Evolutionary conservation across 1,284 basidiomycete species (phyloP), one percentile per base, ranked within the genome.

Genomic region (Malassezia japonica): DNA sequence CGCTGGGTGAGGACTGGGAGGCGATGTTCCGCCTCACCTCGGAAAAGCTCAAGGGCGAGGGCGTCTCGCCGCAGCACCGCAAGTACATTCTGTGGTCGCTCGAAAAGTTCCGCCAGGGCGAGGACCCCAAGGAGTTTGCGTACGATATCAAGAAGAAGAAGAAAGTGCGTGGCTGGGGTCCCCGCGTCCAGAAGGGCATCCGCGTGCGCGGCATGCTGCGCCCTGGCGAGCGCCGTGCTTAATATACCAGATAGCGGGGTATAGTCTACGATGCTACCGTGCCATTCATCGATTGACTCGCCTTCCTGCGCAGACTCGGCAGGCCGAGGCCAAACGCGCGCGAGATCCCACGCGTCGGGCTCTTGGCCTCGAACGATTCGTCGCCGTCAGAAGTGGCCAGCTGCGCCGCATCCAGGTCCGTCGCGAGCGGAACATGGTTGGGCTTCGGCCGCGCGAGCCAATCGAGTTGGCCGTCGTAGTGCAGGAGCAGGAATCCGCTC

Each of bases 31-130:
- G 76, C 42, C 73, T 78, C 41, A 76, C 79, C 25, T 79, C 84
- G 12, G 61, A 69, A 31, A 77, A 79, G 28, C 67, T 87, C 71
- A 83, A 80, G 73, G 77, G 80, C 64, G 79, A 80, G 41, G 84
- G 84, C 9, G 52, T 87, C 4, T 73, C 75, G 27, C 79, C 83
- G 32, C 77, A 78, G 61, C 84, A 86, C 62, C 77, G 85, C 82
- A 81, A 65, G 46, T 77, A 44, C 29, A 80, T 86, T 54, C 74
- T 87, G 15, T 87, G 85, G 85, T 82, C 82, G 58, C 81, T 86
- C 79, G 81, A 85, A 64, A 86, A 84, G 65, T 87, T 79, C 70
- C 78, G 84, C 31, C 77, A 78, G 52, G 81, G 80, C 1, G 60
- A 77, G 32, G 74, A 80, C 1, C 76, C 83, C 2, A 64, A 75